These are phyloP conservation scores for Phytophthora litchii DNA, from an alignment of 352 stramenopile genomes.

Conservation along the genomic window DNA sequence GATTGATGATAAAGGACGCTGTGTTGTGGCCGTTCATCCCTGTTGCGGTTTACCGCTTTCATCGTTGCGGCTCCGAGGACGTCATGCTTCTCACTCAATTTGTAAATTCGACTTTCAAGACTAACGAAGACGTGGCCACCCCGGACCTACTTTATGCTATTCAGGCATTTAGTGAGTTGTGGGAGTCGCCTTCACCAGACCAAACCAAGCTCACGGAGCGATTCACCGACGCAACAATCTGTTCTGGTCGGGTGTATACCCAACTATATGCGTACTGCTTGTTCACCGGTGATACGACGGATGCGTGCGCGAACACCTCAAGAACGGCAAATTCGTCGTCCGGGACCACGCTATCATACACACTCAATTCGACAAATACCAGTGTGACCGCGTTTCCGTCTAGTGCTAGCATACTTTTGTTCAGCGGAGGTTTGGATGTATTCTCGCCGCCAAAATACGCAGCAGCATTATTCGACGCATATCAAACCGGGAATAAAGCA, in stretches of 20 bases:
- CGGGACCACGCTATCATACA: constrained; percentile 42
- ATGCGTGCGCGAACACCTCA: constrained; percentile 37
- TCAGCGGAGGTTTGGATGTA: constrained; percentile 54
- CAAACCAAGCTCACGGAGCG: constrained; percentile 44
- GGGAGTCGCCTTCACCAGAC: constrained; percentile 60
- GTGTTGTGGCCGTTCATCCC: constrained; percentile 67
- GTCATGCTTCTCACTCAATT: constrained; percentile 46
- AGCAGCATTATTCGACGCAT: constrained; percentile 39
- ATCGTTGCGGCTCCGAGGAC: constrained; percentile 57
- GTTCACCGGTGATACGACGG: constrained; percentile 51
- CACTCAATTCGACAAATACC: constrained; percentile 26
- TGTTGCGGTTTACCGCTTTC: constrained; percentile 59
- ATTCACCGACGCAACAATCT: constrained; percentile 58
- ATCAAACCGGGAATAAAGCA: constrained; percentile 49
- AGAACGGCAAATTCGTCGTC: constrained; percentile 7
- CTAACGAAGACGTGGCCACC: constrained; percentile 6
- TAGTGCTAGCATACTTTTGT: constrained; percentile 54
- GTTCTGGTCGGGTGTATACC: constrained; percentile 44
- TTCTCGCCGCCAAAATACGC: constrained; percentile 52
- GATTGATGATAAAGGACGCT: constrained; percentile 49
- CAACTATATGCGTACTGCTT: constrained; percentile 66
- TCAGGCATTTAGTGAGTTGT: constrained; percentile 79
- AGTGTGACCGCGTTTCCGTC: constrained; percentile 7
- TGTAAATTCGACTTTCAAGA: constrained; percentile 31
- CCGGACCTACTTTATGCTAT: constrained; percentile 61